Base-by-base conservation (phyloP, 768 basidiomycete species). In the Lactarius pseudohatsudake region DNA sequence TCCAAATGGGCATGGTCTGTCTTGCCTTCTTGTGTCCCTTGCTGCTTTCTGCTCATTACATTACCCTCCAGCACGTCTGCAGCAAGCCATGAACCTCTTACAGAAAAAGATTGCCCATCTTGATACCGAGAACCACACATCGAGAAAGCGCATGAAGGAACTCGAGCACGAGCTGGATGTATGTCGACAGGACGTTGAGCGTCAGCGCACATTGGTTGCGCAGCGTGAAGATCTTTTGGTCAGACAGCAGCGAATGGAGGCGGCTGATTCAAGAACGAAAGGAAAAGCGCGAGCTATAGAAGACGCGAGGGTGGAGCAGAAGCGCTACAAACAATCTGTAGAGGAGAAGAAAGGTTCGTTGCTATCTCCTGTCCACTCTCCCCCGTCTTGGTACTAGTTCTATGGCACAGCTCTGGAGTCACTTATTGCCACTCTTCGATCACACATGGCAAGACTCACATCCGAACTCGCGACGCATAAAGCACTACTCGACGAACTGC, bases 101-200 rank as follows among this genome's bases (percentile, higher is more conserved):
- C 92, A 90, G 69, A 77, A 81, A 34, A 87, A 90, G 68, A 79
- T 96, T 10, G 80, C 85, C 18, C 82, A 88, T 45, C 82, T 96
- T 3, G 91, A 95, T 71, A 83, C 85, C 0, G 92, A 96, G 72
- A 96, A 96, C 70, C 81, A 87, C 4, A 84, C 92, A 10, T 94
- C 93, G 5, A 82, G 92, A 1, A 81, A 90, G 30, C 82, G 94
- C 20, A 91, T 97, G n/a, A 79, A 86, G 43, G 94, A 96, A 73
- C 82, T 97, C 2, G 95, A 97, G 76, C 79, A 83, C 62, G 95
- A 96, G 74, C 81, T 97, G 7, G 93, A 96, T 68, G 84, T 84
- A 16, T 91, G 91, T 70, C 92, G 90, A 73, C 82, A 84, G n/a
- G 90, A 95, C 55, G 88, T 91, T 2, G 84, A 82, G 1, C 79